A percentile compares a stretch with the other conserved stretches of the same genome.
These are phyloP conservation scores for Eremomyces bilateralis DNA, from an alignment of 495 filamentous ascomycete species.

Conservation along the genomic window DNA sequence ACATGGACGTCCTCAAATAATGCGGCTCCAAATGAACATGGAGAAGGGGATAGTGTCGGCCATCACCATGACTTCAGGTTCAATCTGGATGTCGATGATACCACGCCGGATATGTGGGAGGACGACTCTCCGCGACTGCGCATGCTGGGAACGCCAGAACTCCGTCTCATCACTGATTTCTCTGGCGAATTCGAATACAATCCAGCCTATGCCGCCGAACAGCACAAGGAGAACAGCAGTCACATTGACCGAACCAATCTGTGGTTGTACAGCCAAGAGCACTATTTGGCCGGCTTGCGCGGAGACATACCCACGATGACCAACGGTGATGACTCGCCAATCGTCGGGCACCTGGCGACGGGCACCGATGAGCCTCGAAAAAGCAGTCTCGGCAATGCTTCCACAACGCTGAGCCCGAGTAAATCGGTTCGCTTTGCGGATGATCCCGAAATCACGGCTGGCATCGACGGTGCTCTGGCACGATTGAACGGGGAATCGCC, in stretches of 20 bases:
- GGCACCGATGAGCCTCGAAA: too few relatives aligned
- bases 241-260: constrained; percentile 59
- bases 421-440: constrained; percentile 62
- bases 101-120: too few relatives aligned
- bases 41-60: too few relatives aligned
- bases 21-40: too few relatives aligned
- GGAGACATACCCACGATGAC: background rate
- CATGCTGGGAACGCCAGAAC: too few relatives aligned
- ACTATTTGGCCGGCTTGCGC: constrained; percentile 44
- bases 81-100: too few relatives aligned
- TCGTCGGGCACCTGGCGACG: background rate
- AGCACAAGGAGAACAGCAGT: constrained; percentile 37
- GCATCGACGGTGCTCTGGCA: background rate
- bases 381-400: background rate
- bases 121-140: too few relatives aligned
- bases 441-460: constrained; percentile 20
- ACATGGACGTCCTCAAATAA: too few relatives aligned
- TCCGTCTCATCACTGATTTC: too few relatives aligned
- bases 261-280: constrained; percentile 62
- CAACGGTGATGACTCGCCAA: background rate
- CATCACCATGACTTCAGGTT: too few relatives aligned
- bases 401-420: constrained; percentile 11
- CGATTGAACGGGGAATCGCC: too few relatives aligned
- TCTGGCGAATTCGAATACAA: constrained; percentile 27
- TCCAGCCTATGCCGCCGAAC: constrained; percentile 41